Conservation (phyloP, 2,329 filamentous ascomycete genomes). For the Diaporthe citriasiana region DNA sequence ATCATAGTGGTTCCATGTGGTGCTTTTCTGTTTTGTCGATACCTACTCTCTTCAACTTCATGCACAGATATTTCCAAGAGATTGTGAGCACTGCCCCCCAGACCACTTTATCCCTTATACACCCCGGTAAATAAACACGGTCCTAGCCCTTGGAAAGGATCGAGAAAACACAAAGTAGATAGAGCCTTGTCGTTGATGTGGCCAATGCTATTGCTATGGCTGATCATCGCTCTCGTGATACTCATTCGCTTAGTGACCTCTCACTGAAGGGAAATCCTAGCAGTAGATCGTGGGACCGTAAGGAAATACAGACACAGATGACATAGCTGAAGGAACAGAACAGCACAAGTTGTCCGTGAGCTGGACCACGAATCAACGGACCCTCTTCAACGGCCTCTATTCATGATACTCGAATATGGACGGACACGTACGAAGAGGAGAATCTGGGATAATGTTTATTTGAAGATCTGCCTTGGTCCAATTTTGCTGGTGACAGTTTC, state of each 20-base stretch:
- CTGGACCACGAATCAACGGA: neutral
- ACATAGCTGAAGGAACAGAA: neutral
- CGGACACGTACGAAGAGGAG: neutral
- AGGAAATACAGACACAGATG: neutral
- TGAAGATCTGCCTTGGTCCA: neutral
- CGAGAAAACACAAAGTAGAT: slow-evolving; percentile 29
- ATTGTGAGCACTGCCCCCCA: neutral
- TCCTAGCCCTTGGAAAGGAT: neutral
- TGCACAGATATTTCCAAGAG: slow-evolving; percentile 17
- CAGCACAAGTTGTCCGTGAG: neutral
- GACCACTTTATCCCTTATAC: neutral
- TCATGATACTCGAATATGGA: neutral
- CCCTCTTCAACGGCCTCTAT: neutral
- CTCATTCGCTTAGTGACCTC: neutral
- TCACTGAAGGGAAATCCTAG: neutral
- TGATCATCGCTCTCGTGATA: neutral
- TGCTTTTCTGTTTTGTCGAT: slow-evolving; percentile 30
- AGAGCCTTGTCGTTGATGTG: neutral
- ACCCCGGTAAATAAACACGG: slow-evolving; percentile 11
- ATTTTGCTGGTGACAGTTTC: slow-evolving; percentile 13
- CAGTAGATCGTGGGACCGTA: too few species aligned
- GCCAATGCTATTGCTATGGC: neutral
- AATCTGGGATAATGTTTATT: neutral
- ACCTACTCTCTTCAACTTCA: slow-evolving; percentile 34
- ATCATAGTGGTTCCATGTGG: slow-evolving; percentile 2